A percentile compares a stretch with the other conserved stretches of the same genome.
These are phyloP conservation scores for Globisporangium mamillatum DNA, from an alignment of 352 stramenopile species.

Conservation along the genomic window DNA sequence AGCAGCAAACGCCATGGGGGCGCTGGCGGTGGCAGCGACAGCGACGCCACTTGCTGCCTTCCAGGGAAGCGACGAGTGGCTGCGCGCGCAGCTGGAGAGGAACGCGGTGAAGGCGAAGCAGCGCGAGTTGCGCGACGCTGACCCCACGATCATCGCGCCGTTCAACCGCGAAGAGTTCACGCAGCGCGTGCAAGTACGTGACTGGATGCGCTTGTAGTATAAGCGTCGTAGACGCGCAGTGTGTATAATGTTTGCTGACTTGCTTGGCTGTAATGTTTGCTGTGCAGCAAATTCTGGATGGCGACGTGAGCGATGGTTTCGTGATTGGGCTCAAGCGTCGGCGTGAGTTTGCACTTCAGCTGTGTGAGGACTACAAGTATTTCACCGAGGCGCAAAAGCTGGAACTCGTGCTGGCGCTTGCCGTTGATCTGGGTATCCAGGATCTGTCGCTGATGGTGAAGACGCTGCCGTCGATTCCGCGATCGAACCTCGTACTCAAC, in stretches of 20 bases:
- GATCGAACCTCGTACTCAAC: slow-evolving; percentile 79
- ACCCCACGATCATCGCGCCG: slow-evolving; percentile 32
- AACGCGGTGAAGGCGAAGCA: slow-evolving; percentile 40
- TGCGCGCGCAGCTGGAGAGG: slow-evolving; percentile 33
- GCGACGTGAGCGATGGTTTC: slow-evolving; percentile 74
- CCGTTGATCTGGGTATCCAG: slow-evolving; percentile 73
- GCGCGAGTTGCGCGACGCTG: slow-evolving; percentile 27
- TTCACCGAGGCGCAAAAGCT: slow-evolving; percentile 79
- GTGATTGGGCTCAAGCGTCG: slow-evolving; percentile 80
- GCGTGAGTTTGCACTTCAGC: slow-evolving; percentile 69
- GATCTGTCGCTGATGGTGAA: slow-evolving; percentile 83
- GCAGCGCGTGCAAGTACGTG: slow-evolving; percentile 42
- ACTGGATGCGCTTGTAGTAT: not conserved
- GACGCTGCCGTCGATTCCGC: slow-evolving; percentile 68
- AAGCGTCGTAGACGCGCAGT: too few relatives aligned
- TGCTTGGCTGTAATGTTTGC: slow-evolving; percentile 3
- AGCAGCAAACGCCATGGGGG: slow-evolving; percentile 1
- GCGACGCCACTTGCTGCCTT: slow-evolving; percentile 22
- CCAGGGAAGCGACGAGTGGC: slow-evolving; percentile 55
- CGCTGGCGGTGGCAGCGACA: not conserved
- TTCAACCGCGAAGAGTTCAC: slow-evolving; percentile 68
- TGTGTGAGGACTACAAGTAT: slow-evolving; percentile 73
- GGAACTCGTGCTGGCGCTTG: slow-evolving; percentile 74
- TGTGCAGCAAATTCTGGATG: slow-evolving; percentile 51
- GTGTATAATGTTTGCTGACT: not conserved